These are phyloP conservation scores for Rutstroemia sp. DNA, from an alignment of 2,329 filamentous ascomycete species.

Conservation along the genomic window DNA sequence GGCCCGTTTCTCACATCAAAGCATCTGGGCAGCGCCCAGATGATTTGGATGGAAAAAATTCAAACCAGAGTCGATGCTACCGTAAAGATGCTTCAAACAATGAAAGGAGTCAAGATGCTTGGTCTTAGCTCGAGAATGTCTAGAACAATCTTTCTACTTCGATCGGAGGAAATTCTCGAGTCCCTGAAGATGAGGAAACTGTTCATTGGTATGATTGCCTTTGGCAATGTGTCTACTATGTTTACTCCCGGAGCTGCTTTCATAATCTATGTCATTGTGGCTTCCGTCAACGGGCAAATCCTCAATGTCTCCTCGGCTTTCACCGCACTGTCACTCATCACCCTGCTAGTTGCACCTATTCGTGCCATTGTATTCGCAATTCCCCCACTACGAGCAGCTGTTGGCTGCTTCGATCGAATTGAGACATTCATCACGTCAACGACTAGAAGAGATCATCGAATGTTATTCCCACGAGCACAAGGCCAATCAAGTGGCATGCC, in stretches of 20 bases:
- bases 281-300: conserved; percentile 25
- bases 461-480: conserved; percentile 18
- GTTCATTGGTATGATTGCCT: conserved; percentile 5
- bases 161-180: conserved; percentile 7
- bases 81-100: conserved; percentile 24
- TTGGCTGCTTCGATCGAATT: conserved; percentile 36
- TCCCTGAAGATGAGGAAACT: conserved; percentile 9
- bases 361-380: conserved; percentile 34
- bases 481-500: conserved; percentile 11
- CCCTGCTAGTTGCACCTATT: conserved; percentile 33
- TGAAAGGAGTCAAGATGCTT: conserved; percentile 23
- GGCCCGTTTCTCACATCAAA: conserved; percentile 17
- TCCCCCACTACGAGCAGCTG: conserved; percentile 31
- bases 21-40: conserved; percentile 24
- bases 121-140: conserved; percentile 15
- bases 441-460: conserved; percentile 21
- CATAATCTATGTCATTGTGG: conserved; percentile 30
- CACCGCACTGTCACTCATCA: conserved; percentile 36
- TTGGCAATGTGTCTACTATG: conserved; percentile 15
- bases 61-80: conserved; percentile 27
- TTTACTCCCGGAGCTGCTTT: conserved; percentile 34
- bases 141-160: conserved; percentile 29
- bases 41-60: conserved; percentile 26
- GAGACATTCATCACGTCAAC: conserved; percentile 30
- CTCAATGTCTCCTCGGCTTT: conserved; percentile 29